Evolutionary conservation across 306 rosid species (phyloP), one percentile per base, ranked within the genome.

Genomic region (Begonia masoniana): DNA sequence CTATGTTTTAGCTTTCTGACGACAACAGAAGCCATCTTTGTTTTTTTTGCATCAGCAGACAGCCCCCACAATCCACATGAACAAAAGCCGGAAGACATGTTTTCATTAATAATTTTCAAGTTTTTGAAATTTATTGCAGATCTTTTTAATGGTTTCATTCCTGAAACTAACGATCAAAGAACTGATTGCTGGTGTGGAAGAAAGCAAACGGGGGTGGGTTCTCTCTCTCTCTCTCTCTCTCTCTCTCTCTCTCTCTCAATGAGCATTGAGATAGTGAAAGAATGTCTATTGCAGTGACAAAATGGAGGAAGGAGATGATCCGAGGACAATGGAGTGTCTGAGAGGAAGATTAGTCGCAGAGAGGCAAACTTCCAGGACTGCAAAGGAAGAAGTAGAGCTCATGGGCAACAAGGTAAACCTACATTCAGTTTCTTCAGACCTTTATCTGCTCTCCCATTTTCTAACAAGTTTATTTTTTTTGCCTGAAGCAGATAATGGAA

Each of bases 311-410:
- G 81, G 73, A 13, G 81, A 77, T 51, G 68, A 78, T 71, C 58
- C 80, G 70, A 80, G 66, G 52, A 85, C 91, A 46, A 62, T 85
- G 41, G 88, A 69, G 36, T 82, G 83, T 65, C 74, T 89, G 13
- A 82, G 97, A 76, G 95, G 97, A 63, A 82, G 94, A 62, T 81
- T 89, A 46, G 73, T 82, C 10, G 91, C 94, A 55, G 95, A 89
- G 61, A 89, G 97, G 65, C 91, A 80, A 43, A 88, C 85, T 66
- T 89, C 97, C 59, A 89, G 58, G 70, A 50, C 61, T 21, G 97
- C 97, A 17, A 89, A 80, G 45, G 76, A 74, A 24, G 67, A 74
- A 60, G 81, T 71, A 36, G 80, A 82, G 56, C 43, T 68, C 58
- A 61, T 80, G 80, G 85, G 45, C 51, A 62, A 67, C 43, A 85